These are phyloP conservation scores for Rhinocladiella mackenziei DNA, from an alignment of 2,329 filamentous ascomycete species.

Conservation along the genomic window DNA sequence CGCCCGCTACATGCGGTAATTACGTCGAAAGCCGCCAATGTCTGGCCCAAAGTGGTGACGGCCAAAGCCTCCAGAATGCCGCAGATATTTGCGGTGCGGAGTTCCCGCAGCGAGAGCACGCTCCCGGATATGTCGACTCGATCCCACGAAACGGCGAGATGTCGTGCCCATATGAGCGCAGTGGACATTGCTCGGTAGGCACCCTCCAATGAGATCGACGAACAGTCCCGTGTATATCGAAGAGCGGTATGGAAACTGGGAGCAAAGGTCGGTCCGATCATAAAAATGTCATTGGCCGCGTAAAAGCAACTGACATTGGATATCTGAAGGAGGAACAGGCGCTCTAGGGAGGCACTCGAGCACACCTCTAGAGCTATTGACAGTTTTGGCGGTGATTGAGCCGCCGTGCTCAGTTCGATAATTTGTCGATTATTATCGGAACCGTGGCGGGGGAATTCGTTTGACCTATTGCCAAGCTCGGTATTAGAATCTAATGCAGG, in stretches of 20 bases:
- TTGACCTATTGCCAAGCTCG: background rate
- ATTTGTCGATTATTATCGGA: background rate
- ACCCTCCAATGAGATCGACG: background rate
- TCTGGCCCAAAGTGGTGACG: slow-evolving; percentile 31
- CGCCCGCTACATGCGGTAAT: slow-evolving; percentile 29
- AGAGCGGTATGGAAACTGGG: slow-evolving; percentile 1
- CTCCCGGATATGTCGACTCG: background rate
- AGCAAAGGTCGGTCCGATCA: slow-evolving; percentile 15
- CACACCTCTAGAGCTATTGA: no score
- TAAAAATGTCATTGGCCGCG: slow-evolving; percentile 8
- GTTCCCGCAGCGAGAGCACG: background rate
- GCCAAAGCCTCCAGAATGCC: slow-evolving; percentile 26
- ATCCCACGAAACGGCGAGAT: background rate
- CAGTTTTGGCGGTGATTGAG: background rate
- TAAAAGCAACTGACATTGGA: slow-evolving; percentile 9
- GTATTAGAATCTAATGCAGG: background rate
- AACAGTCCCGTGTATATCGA: background rate
- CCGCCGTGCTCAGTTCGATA: no score
- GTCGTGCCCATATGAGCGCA: background rate
- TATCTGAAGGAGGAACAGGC: no score
- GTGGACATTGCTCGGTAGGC: slow-evolving; percentile 7
- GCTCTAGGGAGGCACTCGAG: no score
- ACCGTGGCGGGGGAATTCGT: background rate
- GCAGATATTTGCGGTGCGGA: slow-evolving; percentile 4
- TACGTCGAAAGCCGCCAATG: slow-evolving; percentile 33